Conservation (phyloP, 345 rosid species). For the Dipteronia dyeriana region DNA sequence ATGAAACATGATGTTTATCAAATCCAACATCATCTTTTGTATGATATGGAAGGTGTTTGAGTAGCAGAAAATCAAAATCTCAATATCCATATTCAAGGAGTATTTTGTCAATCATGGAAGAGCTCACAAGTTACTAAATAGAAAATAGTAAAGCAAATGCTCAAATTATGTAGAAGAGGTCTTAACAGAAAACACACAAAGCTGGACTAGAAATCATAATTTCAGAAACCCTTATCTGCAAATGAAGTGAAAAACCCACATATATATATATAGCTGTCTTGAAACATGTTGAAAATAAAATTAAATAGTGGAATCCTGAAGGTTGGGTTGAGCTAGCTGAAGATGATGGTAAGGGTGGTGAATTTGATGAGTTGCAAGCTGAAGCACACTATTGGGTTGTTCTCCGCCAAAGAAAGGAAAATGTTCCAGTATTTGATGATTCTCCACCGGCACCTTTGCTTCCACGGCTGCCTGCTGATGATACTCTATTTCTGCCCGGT, state of each 20-base stretch:
- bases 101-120: no score
- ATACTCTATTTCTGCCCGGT: slow-evolving; percentile 47
- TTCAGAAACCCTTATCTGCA: background rate
- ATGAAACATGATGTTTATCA: slow-evolving; percentile 38
- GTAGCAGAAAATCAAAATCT: no score
- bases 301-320: slow-evolving; percentile 32
- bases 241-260: background rate
- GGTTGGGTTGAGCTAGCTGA: slow-evolving; percentile 77
- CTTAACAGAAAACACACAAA: background rate
- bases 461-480: slow-evolving; percentile 49
- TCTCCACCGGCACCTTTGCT: slow-evolving; percentile 46
- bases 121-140: no score
- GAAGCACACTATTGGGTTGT: slow-evolving; percentile 68
- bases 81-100: no score
- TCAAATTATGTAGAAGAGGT: background rate
- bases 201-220: background rate
- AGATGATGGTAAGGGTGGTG: slow-evolving; percentile 61
- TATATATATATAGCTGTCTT: background rate
- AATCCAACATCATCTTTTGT: background rate
- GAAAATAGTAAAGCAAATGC: background rate
- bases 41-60: no score
- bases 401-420: slow-evolving; percentile 55
- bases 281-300: background rate
- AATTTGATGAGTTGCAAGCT: slow-evolving; percentile 53
- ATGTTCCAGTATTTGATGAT: slow-evolving; percentile 56